Conservation (phyloP, 208 protist species). For the Leishmania tropica region DNA sequence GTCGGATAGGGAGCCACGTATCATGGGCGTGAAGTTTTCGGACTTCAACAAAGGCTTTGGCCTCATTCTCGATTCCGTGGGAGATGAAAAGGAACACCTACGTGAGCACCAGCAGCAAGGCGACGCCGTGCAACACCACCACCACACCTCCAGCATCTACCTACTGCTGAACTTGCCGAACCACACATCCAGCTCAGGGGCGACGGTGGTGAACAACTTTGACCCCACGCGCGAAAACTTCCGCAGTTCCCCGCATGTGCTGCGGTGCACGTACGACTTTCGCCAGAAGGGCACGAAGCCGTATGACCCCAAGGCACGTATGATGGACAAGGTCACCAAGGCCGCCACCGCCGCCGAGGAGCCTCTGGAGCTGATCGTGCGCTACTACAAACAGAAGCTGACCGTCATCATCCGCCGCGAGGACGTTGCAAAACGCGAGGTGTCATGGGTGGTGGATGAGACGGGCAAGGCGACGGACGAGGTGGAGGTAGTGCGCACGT, state of each 20-base stretch:
- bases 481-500: slow-evolving; percentile 57
- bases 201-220: slow-evolving; percentile 68
- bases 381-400: slow-evolving; percentile 75
- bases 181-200: slow-evolving; percentile 33
- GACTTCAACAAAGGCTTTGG: slow-evolving; percentile 76
- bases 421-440: slow-evolving; percentile 30
- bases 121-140: slow-evolving; percentile 33
- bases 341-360: slow-evolving; percentile 50
- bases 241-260: slow-evolving; percentile 39
- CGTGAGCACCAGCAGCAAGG: slow-evolving; percentile 29
- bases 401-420: slow-evolving; percentile 61
- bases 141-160: slow-evolving; percentile 62
- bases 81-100: slow-evolving; percentile 44
- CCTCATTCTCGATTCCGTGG: slow-evolving; percentile 73
- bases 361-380: slow-evolving; percentile 73
- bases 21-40: slow-evolving; percentile 81
- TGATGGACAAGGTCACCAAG: slow-evolving; percentile 30
- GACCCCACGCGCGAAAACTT: slow-evolving; percentile 46
- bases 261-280: slow-evolving; percentile 77
- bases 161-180: slow-evolving; percentile 72
- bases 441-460: slow-evolving; percentile 12
- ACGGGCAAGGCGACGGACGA: slow-evolving; percentile 13
- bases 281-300: slow-evolving; percentile 47
- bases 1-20: slow-evolving; percentile 51
- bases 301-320: slow-evolving; percentile 28